phyloP scores from a whole-genome alignment of 306 rosid species.

The Fragaria nilgerrensis region DNA sequence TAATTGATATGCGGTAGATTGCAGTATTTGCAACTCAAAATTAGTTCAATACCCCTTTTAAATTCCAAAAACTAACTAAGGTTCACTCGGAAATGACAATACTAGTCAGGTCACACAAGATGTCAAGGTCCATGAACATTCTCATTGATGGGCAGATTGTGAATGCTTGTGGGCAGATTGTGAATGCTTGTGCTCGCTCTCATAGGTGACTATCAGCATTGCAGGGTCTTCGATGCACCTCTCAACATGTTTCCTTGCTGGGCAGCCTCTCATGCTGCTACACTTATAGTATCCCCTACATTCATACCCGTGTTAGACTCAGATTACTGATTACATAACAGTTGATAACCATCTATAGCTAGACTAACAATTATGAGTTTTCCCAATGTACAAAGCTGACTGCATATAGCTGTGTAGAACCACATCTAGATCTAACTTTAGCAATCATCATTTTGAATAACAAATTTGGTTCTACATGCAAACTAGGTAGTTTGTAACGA shows the following conservation, averaged over 20 bases:
- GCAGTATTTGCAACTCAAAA: not conserved
- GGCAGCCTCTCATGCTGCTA: constrained; percentile 99
- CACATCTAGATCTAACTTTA: not conserved
- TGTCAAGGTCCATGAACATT: not conserved
- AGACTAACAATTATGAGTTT: not conserved
- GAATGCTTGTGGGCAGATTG: constrained; percentile 54
- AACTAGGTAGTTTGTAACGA: not conserved
- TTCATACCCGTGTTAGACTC: not conserved
- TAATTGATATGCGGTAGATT: too few relatives aligned
- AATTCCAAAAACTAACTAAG: not conserved
- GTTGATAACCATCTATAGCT: not conserved
- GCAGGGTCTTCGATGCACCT: constrained; percentile 84
- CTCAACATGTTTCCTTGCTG: constrained; percentile 97
- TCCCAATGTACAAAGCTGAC: not conserved
- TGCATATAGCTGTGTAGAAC: not conserved
- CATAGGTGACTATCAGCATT: constrained; percentile 90
- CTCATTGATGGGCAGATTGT: constrained; percentile 28
- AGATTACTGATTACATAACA: not conserved
- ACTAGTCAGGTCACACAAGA: not conserved
- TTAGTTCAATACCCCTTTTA: not conserved
- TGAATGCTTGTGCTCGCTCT: constrained; percentile 82
- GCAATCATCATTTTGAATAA: not conserved
- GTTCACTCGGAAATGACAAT: not conserved
- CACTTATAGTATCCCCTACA: constrained; percentile 96
- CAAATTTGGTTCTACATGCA: not conserved